Evolutionary conservation across 805 yeast species (phyloP).

Genomic region (Candida chauliodis): DNA sequence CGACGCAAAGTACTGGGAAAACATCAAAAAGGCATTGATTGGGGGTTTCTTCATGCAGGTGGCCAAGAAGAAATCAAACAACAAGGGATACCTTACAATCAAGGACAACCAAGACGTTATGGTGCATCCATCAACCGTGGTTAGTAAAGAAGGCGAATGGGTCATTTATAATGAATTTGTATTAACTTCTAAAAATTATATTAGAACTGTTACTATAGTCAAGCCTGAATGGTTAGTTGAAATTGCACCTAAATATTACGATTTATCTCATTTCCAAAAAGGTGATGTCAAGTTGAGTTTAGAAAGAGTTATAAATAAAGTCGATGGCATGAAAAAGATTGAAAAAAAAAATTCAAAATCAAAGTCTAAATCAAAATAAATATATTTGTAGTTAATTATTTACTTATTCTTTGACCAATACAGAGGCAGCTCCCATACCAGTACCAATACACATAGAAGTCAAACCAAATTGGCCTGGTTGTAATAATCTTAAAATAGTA

Average conservation of each 20-base stretch:
- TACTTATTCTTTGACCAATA: slow-evolving; percentile 69
- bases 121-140: slow-evolving; percentile 88
- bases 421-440: slow-evolving; percentile 97
- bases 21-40: slow-evolving; percentile 79
- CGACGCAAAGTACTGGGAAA: slow-evolving; percentile 52
- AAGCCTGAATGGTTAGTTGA: slow-evolving; percentile 92
- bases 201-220: slow-evolving; percentile 87
- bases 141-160: slow-evolving; percentile 90
- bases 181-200: slow-evolving; percentile 86
- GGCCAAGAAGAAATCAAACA: slow-evolving; percentile 87
- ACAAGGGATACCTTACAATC: slow-evolving; percentile 79
- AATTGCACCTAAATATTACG: slow-evolving; percentile 69
- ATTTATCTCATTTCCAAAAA: slow-evolving; percentile 59
- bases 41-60: slow-evolving; percentile 99
- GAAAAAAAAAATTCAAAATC: slow-evolving; percentile 11
- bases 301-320: slow-evolving; percentile 53
- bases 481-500: slow-evolving; percentile 75
- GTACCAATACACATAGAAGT: slow-evolving; percentile 97
- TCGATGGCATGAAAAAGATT: slow-evolving; percentile 39
- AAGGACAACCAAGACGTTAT: slow-evolving; percentile 95
- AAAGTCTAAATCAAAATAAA: slow-evolving; percentile 1
- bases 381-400: neutral
- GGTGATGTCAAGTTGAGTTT: slow-evolving; percentile 72
- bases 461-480: slow-evolving; percentile 79
- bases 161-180: slow-evolving; percentile 94